phyloP scores from a whole-genome alignment of 192 early-diverging fungal species.

The Phycomyces blakesleeanus region DNA sequence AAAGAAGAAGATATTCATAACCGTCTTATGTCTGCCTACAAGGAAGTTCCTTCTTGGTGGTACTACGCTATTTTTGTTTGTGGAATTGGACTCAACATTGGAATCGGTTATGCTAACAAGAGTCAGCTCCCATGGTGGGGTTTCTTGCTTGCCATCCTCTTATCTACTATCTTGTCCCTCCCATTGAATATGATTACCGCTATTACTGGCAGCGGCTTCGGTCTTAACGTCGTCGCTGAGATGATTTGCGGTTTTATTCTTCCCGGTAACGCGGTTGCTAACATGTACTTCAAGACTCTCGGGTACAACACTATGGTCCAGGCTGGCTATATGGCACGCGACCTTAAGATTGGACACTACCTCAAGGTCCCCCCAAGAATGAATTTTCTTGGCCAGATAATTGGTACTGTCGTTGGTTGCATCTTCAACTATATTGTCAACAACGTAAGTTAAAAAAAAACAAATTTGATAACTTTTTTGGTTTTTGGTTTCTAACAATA shows the following conservation, averaged over 20 bases:
- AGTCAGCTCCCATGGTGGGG: constrained; percentile 36
- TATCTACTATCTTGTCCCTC: constrained; percentile 38
- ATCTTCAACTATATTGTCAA: constrained; percentile 56
- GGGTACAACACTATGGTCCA: constrained; percentile 36
- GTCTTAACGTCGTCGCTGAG: constrained; percentile 58
- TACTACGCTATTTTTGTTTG: constrained; percentile 52
- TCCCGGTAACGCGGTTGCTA: constrained; percentile 52
- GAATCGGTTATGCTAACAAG: constrained; percentile 29
- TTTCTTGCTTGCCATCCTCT: constrained; percentile 29
- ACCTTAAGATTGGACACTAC: constrained; percentile 64
- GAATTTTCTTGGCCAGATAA: constrained; percentile 64
- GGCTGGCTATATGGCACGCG: constrained; percentile 46
- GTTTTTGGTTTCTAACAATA: too few relatives aligned
- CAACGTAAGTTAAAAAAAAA: too few relatives aligned
- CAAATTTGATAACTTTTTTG: too few relatives aligned
- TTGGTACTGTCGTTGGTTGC: constrained; percentile 61
- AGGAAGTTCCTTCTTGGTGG: constrained; percentile 73
- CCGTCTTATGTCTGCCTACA: constrained; percentile 59
- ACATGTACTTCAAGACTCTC: constrained; percentile 57
- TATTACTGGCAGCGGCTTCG: constrained; percentile 44
- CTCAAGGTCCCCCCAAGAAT: constrained; percentile 73
- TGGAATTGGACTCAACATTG: constrained; percentile 44
- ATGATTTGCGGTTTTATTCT: constrained; percentile 59
- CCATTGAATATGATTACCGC: constrained; percentile 57
- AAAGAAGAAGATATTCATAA: constrained; percentile 52